Evolutionary conservation across 202 grass and related monocot genomes (phyloP), one percentile per base, ranked within the genome.

Genomic region (Zoysia matrella): DNA sequence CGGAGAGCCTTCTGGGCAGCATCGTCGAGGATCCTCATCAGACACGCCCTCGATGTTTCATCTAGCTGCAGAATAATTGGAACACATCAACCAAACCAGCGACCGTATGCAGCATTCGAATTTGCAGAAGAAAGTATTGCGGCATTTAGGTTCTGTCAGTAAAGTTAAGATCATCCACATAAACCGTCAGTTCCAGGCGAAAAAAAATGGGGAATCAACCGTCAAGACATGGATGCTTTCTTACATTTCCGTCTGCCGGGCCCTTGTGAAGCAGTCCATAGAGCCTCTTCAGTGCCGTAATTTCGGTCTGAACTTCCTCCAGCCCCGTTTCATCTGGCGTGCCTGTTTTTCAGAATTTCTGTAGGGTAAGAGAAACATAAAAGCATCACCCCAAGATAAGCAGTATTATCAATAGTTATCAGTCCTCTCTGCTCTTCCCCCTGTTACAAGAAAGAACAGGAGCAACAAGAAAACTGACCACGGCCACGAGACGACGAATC

Each of bases 21-120:
- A 3, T 93, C 74, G 39, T 93, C 90, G 8, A 96, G 86, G 47
- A 96, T 81, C 65, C 67, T 93, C 80, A 80, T 80, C 42, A 93
- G 8, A 65, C 89, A 71, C 71, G 58, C 12, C 69, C 50, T 91
- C 22, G 88, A 87, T 80, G 83, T 71, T 51, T 83, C 77, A 36
- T 91, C 85, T 50, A 96, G 83, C 90, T 96, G 76, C 51, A 63
- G 30, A 52, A 88, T 62, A 39, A 47, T 51, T 40, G 3, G 3
- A 65, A 68, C 13, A 15, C 47, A 53, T 88, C 73, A 36, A 36
- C 30, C 30, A 36, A 73, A 67, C 46, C 8, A 14, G 52, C 0
- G 1, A 56, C 4, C 8, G 2, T 47, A 13, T 36, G 30, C 30
- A 36, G 3, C 0, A 16, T 12, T n/a, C 3, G 60, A 62, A 62